Evolutionary conservation across 345 rosid species (phyloP), one percentile per base, ranked within the genome.

Genomic region (Durio zibethinus): DNA sequence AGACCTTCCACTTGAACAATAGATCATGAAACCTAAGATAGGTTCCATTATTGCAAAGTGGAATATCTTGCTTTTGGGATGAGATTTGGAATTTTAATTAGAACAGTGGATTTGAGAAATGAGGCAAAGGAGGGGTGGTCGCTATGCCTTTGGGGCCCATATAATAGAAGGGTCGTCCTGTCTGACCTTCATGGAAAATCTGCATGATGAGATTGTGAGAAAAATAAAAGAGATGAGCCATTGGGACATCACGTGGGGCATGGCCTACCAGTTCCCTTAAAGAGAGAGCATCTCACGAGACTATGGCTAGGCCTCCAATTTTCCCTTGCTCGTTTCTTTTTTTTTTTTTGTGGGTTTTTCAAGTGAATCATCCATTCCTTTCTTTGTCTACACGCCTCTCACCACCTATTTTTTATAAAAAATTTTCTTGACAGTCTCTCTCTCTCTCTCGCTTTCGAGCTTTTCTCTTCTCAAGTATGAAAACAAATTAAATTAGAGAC

Each of bases 181-280:
- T 50, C 52, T 74, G 85, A 76, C 75, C 83, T 25, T 64, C 76
- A 80, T 63, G 73, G 80, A 77, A 84, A 69, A 82, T 77, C 77
- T 77, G 75, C 53, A 80, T 76, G 59, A 81, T 79, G 75, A 61
- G 63, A 56, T 59, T 25, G 61, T 70, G 23, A 84, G 78, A 74
- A 78, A 67, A 62, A 43, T 43, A 54, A 60, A 53, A 1, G 38
- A 2, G 25, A 12, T 53, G 43, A 72, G 43, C 85, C 88, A 84
- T 71, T 56, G 87, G 87, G 81, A 80, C 83, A 86, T 83, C 97
- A 94, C 94, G 96, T 94, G 97, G 86, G 80, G 79, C 45, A 50
- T 84, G 96, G 66, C 96, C 96, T 93, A 89, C 91, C 73, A 73
- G 84, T 85, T 57, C 84, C 86, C 90, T 77, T 79, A 86, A 88